These are phyloP conservation scores for Geotrichum carabidarum DNA, from an alignment of 1,139 yeast species.

Conservation along the genomic window DNA sequence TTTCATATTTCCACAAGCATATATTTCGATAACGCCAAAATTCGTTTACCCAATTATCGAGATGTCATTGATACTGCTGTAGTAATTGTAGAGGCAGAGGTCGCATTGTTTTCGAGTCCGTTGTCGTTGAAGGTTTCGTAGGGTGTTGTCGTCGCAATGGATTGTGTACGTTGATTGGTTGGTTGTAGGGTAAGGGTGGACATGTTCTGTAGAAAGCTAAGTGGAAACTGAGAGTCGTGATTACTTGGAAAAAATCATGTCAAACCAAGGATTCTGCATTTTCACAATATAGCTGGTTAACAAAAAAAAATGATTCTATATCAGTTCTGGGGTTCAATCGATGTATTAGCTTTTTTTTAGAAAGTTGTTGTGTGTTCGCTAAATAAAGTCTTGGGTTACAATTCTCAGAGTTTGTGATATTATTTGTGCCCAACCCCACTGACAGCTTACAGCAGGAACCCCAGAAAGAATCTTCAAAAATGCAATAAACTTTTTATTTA, in stretches of 20 bases:
- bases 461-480: too few species aligned
- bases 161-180: background rate
- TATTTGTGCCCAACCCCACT: too few species aligned
- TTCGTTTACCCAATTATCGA: background rate
- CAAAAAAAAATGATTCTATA: background rate
- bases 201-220: background rate
- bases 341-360: background rate
- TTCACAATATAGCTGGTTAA: background rate
- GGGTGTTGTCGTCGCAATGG: background rate
- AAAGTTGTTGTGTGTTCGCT: background rate
- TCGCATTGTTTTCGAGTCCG: background rate
- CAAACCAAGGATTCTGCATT: too few species aligned
- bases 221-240: background rate
- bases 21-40: background rate
- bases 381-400: too few species aligned
- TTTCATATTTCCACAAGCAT: conserved; percentile 5
- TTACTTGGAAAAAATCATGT: too few species aligned
- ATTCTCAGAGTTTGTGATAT: too few species aligned
- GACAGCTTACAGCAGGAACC: too few species aligned
- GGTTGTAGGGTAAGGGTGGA: background rate
- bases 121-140: background rate
- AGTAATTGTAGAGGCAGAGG: background rate
- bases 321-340: background rate
- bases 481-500: too few species aligned
- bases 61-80: background rate